Percentiles rank a stretch among this genome's conserved stretches.
phyloP scores from a whole-genome alignment of 345 rosid species.

The Viola odorata region DNA sequence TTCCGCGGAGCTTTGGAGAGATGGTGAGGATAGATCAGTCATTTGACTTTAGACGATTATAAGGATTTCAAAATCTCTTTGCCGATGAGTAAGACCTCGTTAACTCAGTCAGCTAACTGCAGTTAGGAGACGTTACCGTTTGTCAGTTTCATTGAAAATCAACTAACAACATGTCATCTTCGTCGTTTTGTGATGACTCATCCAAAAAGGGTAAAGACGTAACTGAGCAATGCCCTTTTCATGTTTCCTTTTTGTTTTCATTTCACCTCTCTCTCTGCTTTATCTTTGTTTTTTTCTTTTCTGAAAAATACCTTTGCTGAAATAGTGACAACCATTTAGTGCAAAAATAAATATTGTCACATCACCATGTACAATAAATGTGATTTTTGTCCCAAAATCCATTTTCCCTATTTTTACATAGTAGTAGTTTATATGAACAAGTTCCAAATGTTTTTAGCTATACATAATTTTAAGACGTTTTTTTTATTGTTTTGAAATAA shows the following conservation, averaged over 20 bases:
- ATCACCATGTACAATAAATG: too few species aligned
- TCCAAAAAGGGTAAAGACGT: conserved; percentile 6
- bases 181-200: conserved; percentile 13
- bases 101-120: conserved; percentile 8
- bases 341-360: not conserved
- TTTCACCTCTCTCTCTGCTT: too few species aligned
- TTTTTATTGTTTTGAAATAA: too few species aligned
- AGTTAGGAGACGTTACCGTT: conserved; percentile 14
- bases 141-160: conserved; percentile 12
- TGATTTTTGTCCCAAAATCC: too few species aligned
- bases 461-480: too few species aligned
- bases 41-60: not conserved
- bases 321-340: too few species aligned
- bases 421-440: too few species aligned
- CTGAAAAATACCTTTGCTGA: too few species aligned
- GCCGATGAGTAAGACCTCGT: not conserved
- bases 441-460: too few species aligned
- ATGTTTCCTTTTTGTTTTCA: not conserved
- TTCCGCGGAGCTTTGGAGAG: not conserved
- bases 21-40: not conserved
- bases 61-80: too few species aligned
- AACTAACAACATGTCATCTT: not conserved
- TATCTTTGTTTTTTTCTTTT: too few species aligned
- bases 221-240: not conserved
- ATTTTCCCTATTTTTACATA: too few species aligned